Percentiles rank a stretch among this genome's conserved stretches.
These are phyloP conservation scores for Penicillium sp. DNA, from an alignment of 2,329 filamentous ascomycete species.

Conservation along the genomic window DNA sequence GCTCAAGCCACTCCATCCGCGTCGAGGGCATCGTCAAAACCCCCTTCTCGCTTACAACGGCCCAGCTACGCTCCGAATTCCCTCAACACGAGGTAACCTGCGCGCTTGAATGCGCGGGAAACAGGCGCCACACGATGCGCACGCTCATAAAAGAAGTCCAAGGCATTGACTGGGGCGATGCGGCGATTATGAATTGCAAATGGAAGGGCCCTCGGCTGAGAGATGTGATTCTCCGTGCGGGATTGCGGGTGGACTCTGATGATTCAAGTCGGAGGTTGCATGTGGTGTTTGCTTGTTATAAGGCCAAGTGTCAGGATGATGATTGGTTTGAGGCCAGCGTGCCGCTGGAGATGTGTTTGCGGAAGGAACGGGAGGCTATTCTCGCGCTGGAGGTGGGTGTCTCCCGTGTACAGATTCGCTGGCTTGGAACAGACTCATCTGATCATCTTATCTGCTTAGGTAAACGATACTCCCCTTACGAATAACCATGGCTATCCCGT, in stretches of 20 bases:
- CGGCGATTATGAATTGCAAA: slow-evolving; percentile 61
- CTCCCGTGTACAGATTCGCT: not conserved
- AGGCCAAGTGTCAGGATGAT: slow-evolving; percentile 57
- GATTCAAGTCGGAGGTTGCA: slow-evolving; percentile 37
- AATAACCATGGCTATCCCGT: slow-evolving; percentile 56
- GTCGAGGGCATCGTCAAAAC: slow-evolving; percentile 54
- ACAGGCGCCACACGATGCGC: slow-evolving; percentile 62
- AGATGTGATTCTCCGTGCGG: slow-evolving; percentile 54
- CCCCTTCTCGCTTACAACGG: slow-evolving; percentile 48
- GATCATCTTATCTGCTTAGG: slow-evolving; percentile 31
- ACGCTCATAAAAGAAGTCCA: slow-evolving; percentile 60
- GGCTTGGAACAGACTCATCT: not conserved
- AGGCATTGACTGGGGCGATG: slow-evolving; percentile 63
- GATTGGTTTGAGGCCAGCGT: slow-evolving; percentile 62
- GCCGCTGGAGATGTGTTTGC: slow-evolving; percentile 49
- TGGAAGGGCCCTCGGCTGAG: slow-evolving; percentile 57
- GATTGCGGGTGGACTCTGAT: slow-evolving; percentile 35
- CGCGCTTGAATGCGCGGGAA: slow-evolving; percentile 62
- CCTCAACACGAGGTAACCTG: slow-evolving; percentile 58
- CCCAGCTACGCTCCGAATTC: slow-evolving; percentile 50
- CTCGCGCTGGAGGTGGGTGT: slow-evolving; percentile 49
- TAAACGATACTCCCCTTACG: slow-evolving; percentile 52
- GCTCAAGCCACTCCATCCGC: slow-evolving; percentile 44
- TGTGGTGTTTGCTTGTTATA: slow-evolving; percentile 59
- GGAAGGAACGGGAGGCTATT: slow-evolving; percentile 48